phyloP scores from a whole-genome alignment of 306 rosid species.

The Acacia confusa region DNA sequence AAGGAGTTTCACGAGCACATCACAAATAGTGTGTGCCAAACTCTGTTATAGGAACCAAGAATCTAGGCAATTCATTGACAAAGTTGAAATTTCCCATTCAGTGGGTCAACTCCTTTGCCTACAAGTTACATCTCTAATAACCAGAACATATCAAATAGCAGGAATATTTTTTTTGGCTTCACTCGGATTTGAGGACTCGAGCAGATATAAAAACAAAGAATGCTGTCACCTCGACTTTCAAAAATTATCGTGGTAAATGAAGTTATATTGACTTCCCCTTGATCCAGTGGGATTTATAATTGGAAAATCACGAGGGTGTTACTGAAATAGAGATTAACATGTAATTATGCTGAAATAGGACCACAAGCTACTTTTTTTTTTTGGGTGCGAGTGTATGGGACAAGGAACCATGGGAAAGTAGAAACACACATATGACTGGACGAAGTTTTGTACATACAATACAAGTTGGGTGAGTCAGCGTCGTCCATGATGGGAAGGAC shows the following conservation, averaged over 20 bases:
- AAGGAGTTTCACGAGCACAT: neutral
- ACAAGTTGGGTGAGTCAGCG: constrained; percentile 35
- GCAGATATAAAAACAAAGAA: neutral
- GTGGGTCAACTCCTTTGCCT: constrained; percentile 21
- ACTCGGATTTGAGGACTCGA: neutral
- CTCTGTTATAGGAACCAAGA: constrained; percentile 26
- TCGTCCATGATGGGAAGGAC: constrained; percentile 36
- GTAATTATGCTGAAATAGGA: constrained; percentile 31
- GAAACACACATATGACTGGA: constrained; percentile 28
- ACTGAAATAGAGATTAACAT: constrained; percentile 6
- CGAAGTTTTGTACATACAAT: constrained; percentile 22
- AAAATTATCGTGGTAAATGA: neutral
- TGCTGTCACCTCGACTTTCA: neutral
- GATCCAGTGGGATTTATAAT: neutral
- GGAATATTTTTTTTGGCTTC: neutral
- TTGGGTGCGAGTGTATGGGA: neutral
- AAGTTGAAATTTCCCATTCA: neutral
- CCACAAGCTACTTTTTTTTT: constrained; percentile 17
- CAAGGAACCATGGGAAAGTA: constrained; percentile 41
- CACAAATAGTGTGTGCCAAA: constrained; percentile 23
- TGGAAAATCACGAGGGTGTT: constrained; percentile 6
- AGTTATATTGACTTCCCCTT: too few species aligned
- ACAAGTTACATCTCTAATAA: neutral
- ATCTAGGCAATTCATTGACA: constrained; percentile 8
- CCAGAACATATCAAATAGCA: neutral